Percentiles rank a stretch among this genome's conserved stretches.
Conservation (phyloP, 139 green algal genomes). For the Yamagishiella unicocca region DNA sequence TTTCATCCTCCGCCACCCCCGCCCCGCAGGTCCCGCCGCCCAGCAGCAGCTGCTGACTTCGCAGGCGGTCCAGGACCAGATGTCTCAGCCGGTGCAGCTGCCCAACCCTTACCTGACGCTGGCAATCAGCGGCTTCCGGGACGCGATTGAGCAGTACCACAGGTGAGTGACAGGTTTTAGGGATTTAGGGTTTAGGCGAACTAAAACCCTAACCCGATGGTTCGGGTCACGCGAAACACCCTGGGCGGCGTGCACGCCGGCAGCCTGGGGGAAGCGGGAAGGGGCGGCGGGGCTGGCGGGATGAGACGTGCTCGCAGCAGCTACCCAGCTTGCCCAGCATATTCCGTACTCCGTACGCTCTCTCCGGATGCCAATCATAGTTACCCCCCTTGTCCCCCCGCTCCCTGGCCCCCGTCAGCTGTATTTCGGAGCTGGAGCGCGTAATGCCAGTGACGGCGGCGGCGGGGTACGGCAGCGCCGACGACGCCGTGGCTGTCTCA, state of each 20-base stretch:
- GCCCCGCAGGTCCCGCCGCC: neutral
- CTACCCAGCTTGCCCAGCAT: no score
- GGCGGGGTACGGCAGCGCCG: neutral
- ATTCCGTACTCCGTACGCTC: no score
- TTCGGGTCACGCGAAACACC: no score
- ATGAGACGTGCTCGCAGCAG: no score
- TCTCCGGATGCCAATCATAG: neutral
- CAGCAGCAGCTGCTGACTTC: neutral
- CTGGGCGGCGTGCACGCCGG: no score
- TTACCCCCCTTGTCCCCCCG: neutral
- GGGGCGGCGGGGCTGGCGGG: no score
- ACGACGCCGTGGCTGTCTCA: neutral
- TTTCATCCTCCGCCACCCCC: neutral
- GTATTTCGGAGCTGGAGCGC: conserved; percentile 55
- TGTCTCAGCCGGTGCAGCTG: conserved; percentile 57
- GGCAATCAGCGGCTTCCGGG: conserved; percentile 45
- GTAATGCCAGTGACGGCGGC: conserved; percentile 37
- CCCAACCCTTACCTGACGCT: conserved; percentile 58
- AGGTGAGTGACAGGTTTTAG: neutral
- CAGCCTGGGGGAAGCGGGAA: no score
- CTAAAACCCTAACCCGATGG: neutral
- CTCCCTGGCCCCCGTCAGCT: neutral
- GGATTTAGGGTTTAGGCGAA: neutral
- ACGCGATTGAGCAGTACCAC: conserved; percentile 52
- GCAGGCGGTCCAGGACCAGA: conserved; percentile 50